These are phyloP conservation scores for Teunomyces barrocoloradensis DNA, from an alignment of 805 yeast genomes.

Conservation along the genomic window DNA sequence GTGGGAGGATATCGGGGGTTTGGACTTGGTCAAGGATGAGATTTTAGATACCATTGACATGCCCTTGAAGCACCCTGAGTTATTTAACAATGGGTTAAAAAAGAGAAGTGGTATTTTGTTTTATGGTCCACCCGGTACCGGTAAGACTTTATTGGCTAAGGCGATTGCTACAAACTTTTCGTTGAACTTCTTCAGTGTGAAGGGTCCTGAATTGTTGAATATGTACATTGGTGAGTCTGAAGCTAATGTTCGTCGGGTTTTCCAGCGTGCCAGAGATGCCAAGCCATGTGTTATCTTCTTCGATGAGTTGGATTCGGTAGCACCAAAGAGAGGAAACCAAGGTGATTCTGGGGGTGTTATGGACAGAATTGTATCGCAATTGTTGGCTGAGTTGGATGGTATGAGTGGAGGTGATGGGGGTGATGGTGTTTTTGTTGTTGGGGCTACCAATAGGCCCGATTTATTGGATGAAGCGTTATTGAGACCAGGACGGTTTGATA, in stretches of 20 bases:
- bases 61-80: constrained; percentile 91
- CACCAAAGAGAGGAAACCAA: constrained; percentile 97
- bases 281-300: constrained; percentile 97
- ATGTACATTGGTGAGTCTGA: constrained; percentile 99
- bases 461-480: constrained; percentile 88
- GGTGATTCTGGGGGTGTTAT: constrained; percentile 99
- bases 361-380: constrained; percentile 96
- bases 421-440: constrained; percentile 94
- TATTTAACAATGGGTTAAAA: constrained; percentile 84
- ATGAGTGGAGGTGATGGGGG: constrained; percentile 66
- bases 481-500: constrained; percentile 94
- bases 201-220: constrained; percentile 94
- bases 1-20: constrained; percentile 98
- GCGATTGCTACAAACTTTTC: constrained; percentile 97
- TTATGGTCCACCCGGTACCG: constrained; percentile 99
- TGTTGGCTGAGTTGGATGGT: constrained; percentile 93
- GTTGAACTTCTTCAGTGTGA: constrained; percentile 90
- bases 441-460: constrained; percentile 98
- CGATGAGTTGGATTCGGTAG: constrained; percentile 96
- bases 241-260: constrained; percentile 92
- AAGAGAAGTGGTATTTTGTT: constrained; percentile 92
- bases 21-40: constrained; percentile 86
- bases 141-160: constrained; percentile 91
- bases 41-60: constrained; percentile 93
- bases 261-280: constrained; percentile 93